Evolutionary conservation across 208 protist species (phyloP).

Genomic region (Leptomonas seymouri): DNA sequence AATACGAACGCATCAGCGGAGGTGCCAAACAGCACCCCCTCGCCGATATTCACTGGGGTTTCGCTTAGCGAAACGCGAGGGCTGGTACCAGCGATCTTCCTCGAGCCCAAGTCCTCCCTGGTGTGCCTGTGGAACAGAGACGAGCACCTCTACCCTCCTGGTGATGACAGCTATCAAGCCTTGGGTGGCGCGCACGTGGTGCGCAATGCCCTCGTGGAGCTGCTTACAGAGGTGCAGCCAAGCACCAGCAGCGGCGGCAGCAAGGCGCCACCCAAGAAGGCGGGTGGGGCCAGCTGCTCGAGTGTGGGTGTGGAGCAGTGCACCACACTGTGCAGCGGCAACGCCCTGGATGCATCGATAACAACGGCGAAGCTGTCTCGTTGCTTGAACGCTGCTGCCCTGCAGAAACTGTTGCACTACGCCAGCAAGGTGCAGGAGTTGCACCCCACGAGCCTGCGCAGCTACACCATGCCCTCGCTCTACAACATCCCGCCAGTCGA

Average conservation of each 20-base stretch:
- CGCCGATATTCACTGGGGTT: slow-evolving; percentile 24
- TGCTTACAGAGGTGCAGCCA: slow-evolving; percentile 7
- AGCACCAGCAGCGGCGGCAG: neutral
- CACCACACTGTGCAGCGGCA: too few species aligned
- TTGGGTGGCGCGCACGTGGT: slow-evolving; percentile 43
- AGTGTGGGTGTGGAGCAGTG: too few species aligned
- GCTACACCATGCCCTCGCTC: slow-evolving; percentile 35
- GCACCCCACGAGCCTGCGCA: slow-evolving; percentile 32
- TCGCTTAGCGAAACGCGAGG: slow-evolving; percentile 13
- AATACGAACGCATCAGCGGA: neutral
- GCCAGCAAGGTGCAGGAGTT: slow-evolving; percentile 38
- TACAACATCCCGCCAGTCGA: neutral
- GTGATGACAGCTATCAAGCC: slow-evolving; percentile 37
- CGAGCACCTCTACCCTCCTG: slow-evolving; percentile 63
- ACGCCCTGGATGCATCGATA: too few species aligned
- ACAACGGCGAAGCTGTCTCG: neutral
- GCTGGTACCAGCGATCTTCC: slow-evolving; percentile 35
- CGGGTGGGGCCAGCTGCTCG: too few species aligned
- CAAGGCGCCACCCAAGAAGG: too few species aligned
- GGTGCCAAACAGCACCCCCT: neutral
- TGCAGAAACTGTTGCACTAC: slow-evolving; percentile 33
- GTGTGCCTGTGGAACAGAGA: slow-evolving; percentile 54
- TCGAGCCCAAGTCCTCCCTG: slow-evolving; percentile 59
- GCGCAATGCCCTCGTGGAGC: slow-evolving; percentile 33
- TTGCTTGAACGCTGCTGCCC: slow-evolving; percentile 8